Evolutionary conservation across 2,329 filamentous ascomycete genomes (phyloP).

Genomic region (Penicillium brasilianum): DNA sequence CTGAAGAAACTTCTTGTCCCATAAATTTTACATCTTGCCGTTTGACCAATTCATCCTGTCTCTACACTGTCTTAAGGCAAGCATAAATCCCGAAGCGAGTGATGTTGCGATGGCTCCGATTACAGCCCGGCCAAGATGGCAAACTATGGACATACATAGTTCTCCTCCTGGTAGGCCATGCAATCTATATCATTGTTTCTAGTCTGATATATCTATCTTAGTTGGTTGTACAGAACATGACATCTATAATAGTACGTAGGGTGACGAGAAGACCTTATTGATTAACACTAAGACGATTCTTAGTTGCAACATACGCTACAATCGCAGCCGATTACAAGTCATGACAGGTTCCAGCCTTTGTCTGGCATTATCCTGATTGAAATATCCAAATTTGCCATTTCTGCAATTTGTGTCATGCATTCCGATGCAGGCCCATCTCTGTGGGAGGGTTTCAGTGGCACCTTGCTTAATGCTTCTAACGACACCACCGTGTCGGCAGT

Average conservation of each 20-base stretch:
- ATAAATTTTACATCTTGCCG: background rate
- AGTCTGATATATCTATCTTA: background rate
- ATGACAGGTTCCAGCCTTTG: slow-evolving; percentile 3
- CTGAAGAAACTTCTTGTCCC: background rate
- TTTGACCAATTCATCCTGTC: background rate
- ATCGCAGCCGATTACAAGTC: background rate
- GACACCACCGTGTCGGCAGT: slow-evolving; percentile 1
- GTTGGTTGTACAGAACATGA: slow-evolving; percentile 7
- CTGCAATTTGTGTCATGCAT: background rate
- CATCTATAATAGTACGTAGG: slow-evolving; percentile 5
- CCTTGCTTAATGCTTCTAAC: background rate
- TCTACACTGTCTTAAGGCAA: background rate
- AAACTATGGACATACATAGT: background rate
- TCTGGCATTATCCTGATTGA: slow-evolving; percentile 5
- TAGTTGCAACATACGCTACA: slow-evolving; percentile 5
- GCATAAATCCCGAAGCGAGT: background rate
- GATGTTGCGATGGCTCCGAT: background rate
- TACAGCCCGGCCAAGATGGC: background rate
- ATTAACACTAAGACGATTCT: background rate
- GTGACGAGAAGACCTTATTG: no score
- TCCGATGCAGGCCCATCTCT: background rate
- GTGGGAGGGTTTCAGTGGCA: background rate
- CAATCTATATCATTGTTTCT: background rate
- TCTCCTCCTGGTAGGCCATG: background rate
- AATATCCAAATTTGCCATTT: background rate